Base-by-base conservation (phyloP, 2,329 filamentous ascomycete genomes). In the Colletotrichum endophyticum region DNA sequence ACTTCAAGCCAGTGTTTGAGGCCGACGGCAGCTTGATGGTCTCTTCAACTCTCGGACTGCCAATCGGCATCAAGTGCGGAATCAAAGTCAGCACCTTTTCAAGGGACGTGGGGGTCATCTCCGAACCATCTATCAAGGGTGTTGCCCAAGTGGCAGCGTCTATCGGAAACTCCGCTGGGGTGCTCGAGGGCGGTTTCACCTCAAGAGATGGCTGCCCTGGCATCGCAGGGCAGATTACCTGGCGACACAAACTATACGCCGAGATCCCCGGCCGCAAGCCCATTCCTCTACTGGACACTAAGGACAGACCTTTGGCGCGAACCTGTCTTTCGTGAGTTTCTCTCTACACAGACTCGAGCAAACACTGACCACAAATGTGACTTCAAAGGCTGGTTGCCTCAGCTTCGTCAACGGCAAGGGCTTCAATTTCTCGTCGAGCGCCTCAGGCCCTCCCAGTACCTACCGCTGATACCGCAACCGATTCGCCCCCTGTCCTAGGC, bases 1-100 rank as follows among this genome's bases (percentile, higher is more conserved):
- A 81, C 64, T 81, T 84, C 72, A 80, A 79, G 73, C 82, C 82
- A 2, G 67, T 80, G 4, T 77, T 84, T 56, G 78, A 84, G 61
- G 82, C 80, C 8, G 70, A 79, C 16, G 83, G 83, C 16, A 71
- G 81, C 13, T 32, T 84, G 27, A 76, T 67, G 57, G 62, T 82
- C 12, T 78, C 80, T 5, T 82, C 81, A 4, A 69, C 75, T 32
- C 78, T 84, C 5, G 82, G 79, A 15, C 77, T 84, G 22, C 82
- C 83, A 8, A 66, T 84, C 19, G 79, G 78, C 25, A 53, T 84
- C 53, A 78, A 81, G 36, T 79, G 77, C 59, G 80, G 79, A 32
- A 34, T 82, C 34, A 75, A 80, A 57, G 78, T 83, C 25, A 68
- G 69, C 16, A 66, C 61, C 5, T 81, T 78, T 64, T 76, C 80